Base-by-base conservation (phyloP, 257 asterid genomes). In the Fraxinus excelsior region DNA sequence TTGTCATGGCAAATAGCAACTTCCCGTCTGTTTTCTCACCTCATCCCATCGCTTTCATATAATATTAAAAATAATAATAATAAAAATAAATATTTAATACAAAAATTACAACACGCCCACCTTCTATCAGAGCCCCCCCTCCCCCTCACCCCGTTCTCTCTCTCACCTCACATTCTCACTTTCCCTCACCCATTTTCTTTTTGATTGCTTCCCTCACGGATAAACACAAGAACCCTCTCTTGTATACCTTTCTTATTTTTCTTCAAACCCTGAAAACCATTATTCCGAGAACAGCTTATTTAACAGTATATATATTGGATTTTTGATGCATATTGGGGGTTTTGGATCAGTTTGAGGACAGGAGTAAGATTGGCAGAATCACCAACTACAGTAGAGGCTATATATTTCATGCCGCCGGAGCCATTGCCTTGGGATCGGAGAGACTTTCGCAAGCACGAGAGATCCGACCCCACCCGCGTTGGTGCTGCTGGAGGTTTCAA, bases 381-480 rank as follows among this genome's bases (percentile, higher is more conserved):
- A 26, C 8, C 7, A 62, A n/a, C 35, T 62, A 62, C 9, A 62
- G 68, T 62, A 62, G n/a, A 26, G 68, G 28, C 34, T 23, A 12
- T 62, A 4, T 46, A 64, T 77, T 91, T 91, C 88, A 93, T 95
- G 98, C 96, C 97, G 88, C 90, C 97, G 77, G 99, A 95, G 91
- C 94, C 94, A 79, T 85, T 88, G 87, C 88, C 94, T 25, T 91
- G 98, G 98, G 99, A 95, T 90, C 97, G 98, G 89, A 93, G 92
- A 84, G 99, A 90, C 79, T 89, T 92, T 77, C 90, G 97, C 81
- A 91, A 88, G 88, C 92, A 90, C 91, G 95, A 92, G 76, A 91
- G 97, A 86, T 86, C 97, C 82, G 92, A 76, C 67, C 76, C 79
- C 21, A 67, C 86, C 32, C 90, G 87, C 58, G 85, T 81, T 42